phyloP scores from a whole-genome alignment of 2,329 filamentous ascomycete genomes.

The Botrytis tulipae region DNA sequence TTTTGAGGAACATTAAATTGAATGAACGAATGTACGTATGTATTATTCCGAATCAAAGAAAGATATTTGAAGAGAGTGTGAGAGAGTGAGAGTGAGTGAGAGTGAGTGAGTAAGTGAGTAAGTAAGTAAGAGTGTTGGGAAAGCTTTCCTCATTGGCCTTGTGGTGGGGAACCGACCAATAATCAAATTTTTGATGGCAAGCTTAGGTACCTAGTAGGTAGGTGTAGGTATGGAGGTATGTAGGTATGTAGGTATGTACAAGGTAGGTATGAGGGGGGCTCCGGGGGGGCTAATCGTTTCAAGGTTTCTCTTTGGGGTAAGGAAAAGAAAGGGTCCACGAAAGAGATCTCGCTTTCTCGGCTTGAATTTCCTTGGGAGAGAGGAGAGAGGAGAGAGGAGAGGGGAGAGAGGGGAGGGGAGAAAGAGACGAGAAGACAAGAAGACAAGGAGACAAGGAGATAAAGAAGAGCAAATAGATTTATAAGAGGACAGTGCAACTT shows the following conservation, averaged over 20 bases:
- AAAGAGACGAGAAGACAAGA: background rate
- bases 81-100: background rate
- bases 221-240: background rate
- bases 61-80: background rate
- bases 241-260: background rate
- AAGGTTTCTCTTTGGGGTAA: background rate
- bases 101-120: too few relatives aligned
- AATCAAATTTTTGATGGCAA: background rate
- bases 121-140: background rate
- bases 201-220: background rate
- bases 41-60: background rate
- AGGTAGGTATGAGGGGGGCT: background rate
- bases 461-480: background rate
- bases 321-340: background rate
- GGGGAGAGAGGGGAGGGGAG: too few relatives aligned
- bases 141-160: background rate
- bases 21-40: background rate
- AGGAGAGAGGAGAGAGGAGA: background rate
- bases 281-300: background rate
- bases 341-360: background rate
- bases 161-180: background rate
- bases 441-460: too few relatives aligned
- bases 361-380: background rate
- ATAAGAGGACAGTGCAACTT: background rate
- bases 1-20: background rate